Percentiles rank a stretch among this genome's conserved stretches.
Conservation (phyloP, 1,284 basidiomycete species). For the Pseudozyma tsukubaensis region DNA sequence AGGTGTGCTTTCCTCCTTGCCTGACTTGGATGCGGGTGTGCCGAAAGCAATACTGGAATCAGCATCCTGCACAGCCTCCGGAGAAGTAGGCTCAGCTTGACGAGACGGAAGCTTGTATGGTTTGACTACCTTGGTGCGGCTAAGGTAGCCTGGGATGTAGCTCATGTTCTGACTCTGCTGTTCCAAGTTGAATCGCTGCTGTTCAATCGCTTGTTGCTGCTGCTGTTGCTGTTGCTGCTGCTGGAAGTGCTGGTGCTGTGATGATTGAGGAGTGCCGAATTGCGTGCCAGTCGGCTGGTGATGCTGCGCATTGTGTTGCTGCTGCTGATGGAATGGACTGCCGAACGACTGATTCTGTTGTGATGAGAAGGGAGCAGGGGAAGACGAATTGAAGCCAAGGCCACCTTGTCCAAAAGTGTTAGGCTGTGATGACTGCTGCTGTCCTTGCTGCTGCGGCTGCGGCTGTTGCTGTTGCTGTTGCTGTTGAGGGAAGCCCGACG, state of each 20-base stretch:
- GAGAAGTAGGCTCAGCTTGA: conserved; percentile 42
- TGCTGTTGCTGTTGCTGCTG: conserved; percentile 34
- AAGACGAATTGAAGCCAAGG: conserved; percentile 25
- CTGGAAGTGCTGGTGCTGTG: conserved; percentile 32
- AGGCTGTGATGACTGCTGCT: conserved; percentile 16
- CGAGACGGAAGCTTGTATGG: conserved; percentile 51
- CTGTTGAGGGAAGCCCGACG: conserved; percentile 22
- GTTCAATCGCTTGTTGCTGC: conserved; percentile 41
- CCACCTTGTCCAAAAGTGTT: conserved; percentile 21
- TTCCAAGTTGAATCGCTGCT: conserved; percentile 38
- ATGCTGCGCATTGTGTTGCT: conserved; percentile 16
- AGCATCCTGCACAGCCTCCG: conserved; percentile 41
- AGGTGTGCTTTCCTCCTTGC: conserved; percentile 41
- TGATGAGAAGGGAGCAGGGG: conserved; percentile 28
- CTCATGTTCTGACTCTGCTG: conserved; percentile 50
- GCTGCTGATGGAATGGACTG: conserved; percentile 28
- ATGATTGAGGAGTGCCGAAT: conserved; percentile 23
- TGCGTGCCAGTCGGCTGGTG: conserved; percentile 8
- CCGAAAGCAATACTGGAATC: conserved; percentile 48
- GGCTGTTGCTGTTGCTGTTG: conserved; percentile 22
- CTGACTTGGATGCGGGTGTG: conserved; percentile 51
- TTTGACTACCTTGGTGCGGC: conserved; percentile 46
- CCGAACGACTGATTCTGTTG: conserved; percentile 31
- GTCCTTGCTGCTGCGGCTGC: conserved; percentile 17
- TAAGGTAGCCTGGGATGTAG: conserved; percentile 53